Percentiles rank a stretch among this genome's conserved stretches.
phyloP scores from a whole-genome alignment of 495 filamentous ascomycete species.

The Hypoxylon intermedium region DNA sequence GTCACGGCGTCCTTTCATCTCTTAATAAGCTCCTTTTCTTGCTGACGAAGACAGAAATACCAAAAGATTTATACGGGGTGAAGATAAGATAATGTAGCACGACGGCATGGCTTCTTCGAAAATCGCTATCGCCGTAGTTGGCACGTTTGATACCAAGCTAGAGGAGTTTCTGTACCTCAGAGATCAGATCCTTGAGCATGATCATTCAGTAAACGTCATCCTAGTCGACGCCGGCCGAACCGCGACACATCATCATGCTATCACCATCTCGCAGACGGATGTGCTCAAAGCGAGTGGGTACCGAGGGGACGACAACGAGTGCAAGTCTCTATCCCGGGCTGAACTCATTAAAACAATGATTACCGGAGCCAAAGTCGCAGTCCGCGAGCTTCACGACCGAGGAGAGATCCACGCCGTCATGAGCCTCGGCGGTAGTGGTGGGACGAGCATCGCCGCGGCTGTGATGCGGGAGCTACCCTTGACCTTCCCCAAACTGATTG shows the following conservation, averaged over 20 bases:
- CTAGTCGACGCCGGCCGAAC: constrained; percentile 65
- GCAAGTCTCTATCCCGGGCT: constrained; percentile 50
- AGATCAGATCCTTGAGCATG: constrained; percentile 50
- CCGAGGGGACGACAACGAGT: constrained; percentile 10
- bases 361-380: constrained; percentile 43
- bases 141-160: constrained; percentile 74
- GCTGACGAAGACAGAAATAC: too few relatives aligned
- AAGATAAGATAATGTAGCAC: too few relatives aligned
- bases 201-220: constrained; percentile 46
- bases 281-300: constrained; percentile 41
- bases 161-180: constrained; percentile 65
- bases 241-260: constrained; percentile 49
- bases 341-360: constrained; percentile 61
- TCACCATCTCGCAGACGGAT: constrained; percentile 54
- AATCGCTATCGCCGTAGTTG: constrained; percentile 65
- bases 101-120: constrained; percentile 34
- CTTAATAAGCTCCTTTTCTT: too few relatives aligned
- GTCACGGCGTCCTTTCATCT: too few relatives aligned
- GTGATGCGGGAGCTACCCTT: constrained; percentile 68
- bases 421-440: constrained; percentile 63
- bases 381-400: constrained; percentile 44
- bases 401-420: constrained; percentile 61
- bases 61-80: too few relatives aligned
- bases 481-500: constrained; percentile 72
- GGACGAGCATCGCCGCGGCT: constrained; percentile 61